These are phyloP conservation scores for Chaetomiaceae sp. DNA, from an alignment of 2,329 filamentous ascomycete species.

Conservation along the genomic window DNA sequence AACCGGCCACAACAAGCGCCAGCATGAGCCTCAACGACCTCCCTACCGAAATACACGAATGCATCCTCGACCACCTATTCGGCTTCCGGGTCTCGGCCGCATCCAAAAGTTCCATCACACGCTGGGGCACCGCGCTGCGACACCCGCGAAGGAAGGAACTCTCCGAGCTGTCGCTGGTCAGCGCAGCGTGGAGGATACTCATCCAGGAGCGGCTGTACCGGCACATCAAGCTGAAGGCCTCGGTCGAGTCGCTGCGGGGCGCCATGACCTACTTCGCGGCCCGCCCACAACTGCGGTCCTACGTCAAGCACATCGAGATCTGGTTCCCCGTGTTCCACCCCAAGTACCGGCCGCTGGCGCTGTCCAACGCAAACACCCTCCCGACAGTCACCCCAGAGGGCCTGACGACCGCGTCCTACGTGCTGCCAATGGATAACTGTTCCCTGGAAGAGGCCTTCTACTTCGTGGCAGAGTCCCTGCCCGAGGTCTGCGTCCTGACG, in stretches of 20 bases:
- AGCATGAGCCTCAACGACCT: conserved; percentile 47
- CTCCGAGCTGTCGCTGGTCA: conserved; percentile 61
- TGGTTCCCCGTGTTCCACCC: conserved; percentile 74
- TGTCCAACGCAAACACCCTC: conserved; percentile 42
- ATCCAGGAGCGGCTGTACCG: conserved; percentile 70
- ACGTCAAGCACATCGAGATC: conserved; percentile 69
- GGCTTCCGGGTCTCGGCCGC: conserved; percentile 62
- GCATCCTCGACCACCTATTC: conserved; percentile 66
- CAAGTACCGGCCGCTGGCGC: conserved; percentile 41
- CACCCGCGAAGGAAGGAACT: conserved; percentile 64
- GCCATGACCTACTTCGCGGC: conserved; percentile 57
- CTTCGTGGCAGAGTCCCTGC: conserved; percentile 56
- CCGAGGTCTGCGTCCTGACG: conserved; percentile 61
- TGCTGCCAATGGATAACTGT: conserved; percentile 60
- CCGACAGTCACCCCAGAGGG: conserved; percentile 53
- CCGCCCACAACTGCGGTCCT: conserved; percentile 55
- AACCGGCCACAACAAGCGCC: conserved; percentile 24
- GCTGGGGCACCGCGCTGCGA: conserved; percentile 61
- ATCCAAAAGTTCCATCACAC: conserved; percentile 52
- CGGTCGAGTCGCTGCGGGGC: conserved; percentile 55
- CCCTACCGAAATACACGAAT: conserved; percentile 67
- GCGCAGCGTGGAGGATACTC: conserved; percentile 58
- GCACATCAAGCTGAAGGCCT: conserved; percentile 72
- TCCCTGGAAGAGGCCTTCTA: conserved; percentile 65
- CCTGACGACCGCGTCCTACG: conserved; percentile 54